A percentile compares a stretch with the other conserved stretches of the same genome.
phyloP scores from a whole-genome alignment of 192 early-diverging fungal genomes.

The Coemansia sp. region DNA sequence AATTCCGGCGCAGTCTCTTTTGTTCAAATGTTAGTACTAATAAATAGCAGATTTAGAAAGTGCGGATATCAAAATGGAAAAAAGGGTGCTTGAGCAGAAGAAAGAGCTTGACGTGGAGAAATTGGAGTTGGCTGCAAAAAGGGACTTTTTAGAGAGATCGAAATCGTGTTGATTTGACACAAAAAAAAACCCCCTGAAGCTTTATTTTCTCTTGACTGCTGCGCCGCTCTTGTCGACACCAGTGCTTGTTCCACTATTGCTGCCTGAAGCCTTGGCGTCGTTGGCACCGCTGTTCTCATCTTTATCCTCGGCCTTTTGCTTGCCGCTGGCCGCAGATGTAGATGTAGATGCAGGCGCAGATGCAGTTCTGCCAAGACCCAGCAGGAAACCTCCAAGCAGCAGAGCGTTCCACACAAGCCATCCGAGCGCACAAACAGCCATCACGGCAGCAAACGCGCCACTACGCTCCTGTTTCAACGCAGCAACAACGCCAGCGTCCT shows the following conservation, averaged over 20 bases:
- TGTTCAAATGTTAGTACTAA: not conserved
- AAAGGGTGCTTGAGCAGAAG: not conserved
- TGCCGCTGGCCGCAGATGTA: not conserved
- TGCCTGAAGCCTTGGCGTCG: slow-evolving; percentile 2
- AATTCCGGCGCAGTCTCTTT: not conserved
- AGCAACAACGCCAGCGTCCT: slow-evolving; percentile 15
- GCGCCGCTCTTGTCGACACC: not conserved
- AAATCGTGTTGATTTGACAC: slow-evolving; percentile 1
- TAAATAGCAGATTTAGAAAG: not conserved
- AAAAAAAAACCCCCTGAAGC: not conserved
- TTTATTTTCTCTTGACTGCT: slow-evolving; percentile 18
- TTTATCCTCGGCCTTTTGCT: slow-evolving; percentile 2
- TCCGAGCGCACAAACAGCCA: slow-evolving; percentile 26
- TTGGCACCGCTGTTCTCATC: not conserved
- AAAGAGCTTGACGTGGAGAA: too few relatives aligned
- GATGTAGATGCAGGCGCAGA: slow-evolving; percentile 4
- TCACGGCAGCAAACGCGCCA: slow-evolving; percentile 30
- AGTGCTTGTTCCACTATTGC: not conserved
- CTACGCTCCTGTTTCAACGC: slow-evolving; percentile 30
- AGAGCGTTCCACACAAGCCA: slow-evolving; percentile 43
- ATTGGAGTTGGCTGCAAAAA: not conserved
- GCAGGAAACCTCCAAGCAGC: slow-evolving; percentile 13
- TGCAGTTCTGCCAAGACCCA: slow-evolving; percentile 1
- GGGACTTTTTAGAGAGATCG: not conserved
- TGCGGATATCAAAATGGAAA: not conserved